Conservation (phyloP, 331 rosid genomes). For the Telfairia occidentalis region DNA sequence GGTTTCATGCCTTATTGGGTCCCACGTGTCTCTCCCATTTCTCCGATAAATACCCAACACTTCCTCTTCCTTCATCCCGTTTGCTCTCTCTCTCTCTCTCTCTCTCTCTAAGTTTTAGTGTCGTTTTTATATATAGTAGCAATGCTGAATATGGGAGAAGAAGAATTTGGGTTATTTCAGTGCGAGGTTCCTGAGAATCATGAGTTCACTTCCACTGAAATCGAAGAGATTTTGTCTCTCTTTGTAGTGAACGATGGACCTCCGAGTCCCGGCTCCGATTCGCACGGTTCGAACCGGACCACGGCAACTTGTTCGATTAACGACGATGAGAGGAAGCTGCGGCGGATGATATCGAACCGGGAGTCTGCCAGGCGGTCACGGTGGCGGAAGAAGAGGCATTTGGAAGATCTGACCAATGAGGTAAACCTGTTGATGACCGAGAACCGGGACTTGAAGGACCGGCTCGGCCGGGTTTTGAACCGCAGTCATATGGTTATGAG, state of each 20-base stretch:
- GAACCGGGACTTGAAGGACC: constrained; percentile 52
- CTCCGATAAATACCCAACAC: constrained; percentile 8
- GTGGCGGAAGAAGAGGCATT: constrained; percentile 56
- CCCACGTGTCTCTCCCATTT: constrained; percentile 1
- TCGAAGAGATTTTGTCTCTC: constrained; percentile 40
- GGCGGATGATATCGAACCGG: constrained; percentile 69
- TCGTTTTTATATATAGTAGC: not conserved
- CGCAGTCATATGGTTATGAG: constrained; percentile 26
- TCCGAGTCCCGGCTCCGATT: constrained; percentile 39
- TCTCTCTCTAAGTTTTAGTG: not conserved
- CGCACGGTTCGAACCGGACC: constrained; percentile 46
- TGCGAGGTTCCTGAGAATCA: constrained; percentile 25
- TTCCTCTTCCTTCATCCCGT: constrained; percentile 6
- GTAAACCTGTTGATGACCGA: constrained; percentile 34
- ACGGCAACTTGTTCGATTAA: constrained; percentile 17
- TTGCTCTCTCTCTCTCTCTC: not conserved
- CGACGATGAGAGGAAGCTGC: constrained; percentile 34
- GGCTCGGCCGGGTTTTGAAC: constrained; percentile 24
- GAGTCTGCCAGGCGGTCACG: constrained; percentile 77
- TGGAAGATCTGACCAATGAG: constrained; percentile 43
- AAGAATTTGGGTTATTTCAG: constrained; percentile 21
- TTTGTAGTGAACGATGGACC: constrained; percentile 23
- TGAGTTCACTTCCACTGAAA: constrained; percentile 25
- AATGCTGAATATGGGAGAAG: constrained; percentile 4
- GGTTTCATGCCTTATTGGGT: not conserved